Base-by-base conservation (phyloP, 2,329 filamentous ascomycete genomes). In the Apiospora marii region DNA sequence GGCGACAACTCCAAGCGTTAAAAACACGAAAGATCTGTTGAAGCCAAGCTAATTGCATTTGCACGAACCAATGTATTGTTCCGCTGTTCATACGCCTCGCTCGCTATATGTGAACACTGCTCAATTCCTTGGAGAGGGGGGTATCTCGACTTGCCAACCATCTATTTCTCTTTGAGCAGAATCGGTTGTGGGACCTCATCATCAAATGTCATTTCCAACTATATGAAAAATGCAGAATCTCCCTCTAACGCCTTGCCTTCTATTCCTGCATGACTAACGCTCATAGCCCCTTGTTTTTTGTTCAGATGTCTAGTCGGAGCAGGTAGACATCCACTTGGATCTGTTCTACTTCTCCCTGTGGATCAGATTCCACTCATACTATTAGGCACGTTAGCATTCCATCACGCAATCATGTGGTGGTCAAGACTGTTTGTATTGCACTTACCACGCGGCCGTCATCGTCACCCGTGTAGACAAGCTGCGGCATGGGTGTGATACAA, bases 391-490 rank as follows among this genome's bases (percentile, higher is more conserved):
- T 74, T 71, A 79, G 75, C 58, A n/a, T 34, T 53, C 30, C 7
- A 13, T 37, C 24, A 16, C 24, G 10, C 37, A 27, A 19, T 7
- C 10, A n/a, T 49, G 46, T 8, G 16, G 0, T 10, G n/a, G 34
- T n/a, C 44, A 37, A 51, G 12, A n/a, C 14, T 64, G 37, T 5
- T 37, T 12, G 13, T 49, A n/a, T 34, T 37, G 46, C 73, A 90
- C 92, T 89, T 80, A 96, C 94, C 83, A 99, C 96, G 86, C 92
- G 89, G 43, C 96, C 96, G 75, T 95, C 93, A 75, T 98, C 96
- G 84, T 98, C 96, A 3, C 96, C 96, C 0, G 95, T 98, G 82
- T 98, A 98, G 13, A 98, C 91, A 74, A 92, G 89, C 74, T 92
- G 92, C 70, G 94, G 91, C 88, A 95, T 93, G 3, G 96, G 93